Percentiles rank a stretch among this genome's conserved stretches.
phyloP scores from a whole-genome alignment of 306 rosid species.

The Alnus rubra region DNA sequence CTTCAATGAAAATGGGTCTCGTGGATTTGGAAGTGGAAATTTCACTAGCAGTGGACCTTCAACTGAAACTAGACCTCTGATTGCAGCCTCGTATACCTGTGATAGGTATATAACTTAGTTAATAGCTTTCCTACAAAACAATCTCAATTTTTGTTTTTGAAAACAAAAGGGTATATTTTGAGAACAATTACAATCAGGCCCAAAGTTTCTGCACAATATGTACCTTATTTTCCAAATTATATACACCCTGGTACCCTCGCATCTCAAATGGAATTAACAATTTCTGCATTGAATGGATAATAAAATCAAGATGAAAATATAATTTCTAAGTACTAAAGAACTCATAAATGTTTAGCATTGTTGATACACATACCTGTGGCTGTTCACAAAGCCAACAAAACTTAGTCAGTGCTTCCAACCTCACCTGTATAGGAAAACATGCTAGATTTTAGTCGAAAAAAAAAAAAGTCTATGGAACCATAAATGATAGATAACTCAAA shows the following conservation, averaged over 20 bases:
- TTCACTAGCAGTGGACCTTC: constrained; percentile 64
- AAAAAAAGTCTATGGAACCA: constrained; percentile 17
- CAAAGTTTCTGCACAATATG: background rate
- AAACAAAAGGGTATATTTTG: background rate
- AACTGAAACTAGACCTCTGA: constrained; percentile 67
- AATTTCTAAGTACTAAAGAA: background rate
- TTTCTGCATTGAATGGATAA: constrained; percentile 47
- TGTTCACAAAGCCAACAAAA: constrained; percentile 90
- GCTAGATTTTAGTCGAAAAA: constrained; percentile 18
- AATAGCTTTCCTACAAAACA: constrained; percentile 19
- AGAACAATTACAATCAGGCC: background rate
- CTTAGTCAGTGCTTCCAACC: constrained; percentile 85
- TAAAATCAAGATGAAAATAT: constrained; percentile 13
- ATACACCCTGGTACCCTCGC: constrained; percentile 93
- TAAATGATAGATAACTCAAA: background rate
- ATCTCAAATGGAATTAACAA: constrained; percentile 91
- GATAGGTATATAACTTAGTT: constrained; percentile 12
- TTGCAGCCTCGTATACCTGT: constrained; percentile 79
- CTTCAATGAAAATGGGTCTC: constrained; percentile 62
- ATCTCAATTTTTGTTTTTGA: background rate
- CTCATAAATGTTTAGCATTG: constrained; percentile 7
- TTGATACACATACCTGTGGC: constrained; percentile 63
- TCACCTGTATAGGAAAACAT: constrained; percentile 55
- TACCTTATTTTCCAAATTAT: constrained; percentile 93
- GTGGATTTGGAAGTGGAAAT: constrained; percentile 80